phyloP scores from a whole-genome alignment of 495 filamentous ascomycete genomes.

The Penicilliopsis zonata region DNA sequence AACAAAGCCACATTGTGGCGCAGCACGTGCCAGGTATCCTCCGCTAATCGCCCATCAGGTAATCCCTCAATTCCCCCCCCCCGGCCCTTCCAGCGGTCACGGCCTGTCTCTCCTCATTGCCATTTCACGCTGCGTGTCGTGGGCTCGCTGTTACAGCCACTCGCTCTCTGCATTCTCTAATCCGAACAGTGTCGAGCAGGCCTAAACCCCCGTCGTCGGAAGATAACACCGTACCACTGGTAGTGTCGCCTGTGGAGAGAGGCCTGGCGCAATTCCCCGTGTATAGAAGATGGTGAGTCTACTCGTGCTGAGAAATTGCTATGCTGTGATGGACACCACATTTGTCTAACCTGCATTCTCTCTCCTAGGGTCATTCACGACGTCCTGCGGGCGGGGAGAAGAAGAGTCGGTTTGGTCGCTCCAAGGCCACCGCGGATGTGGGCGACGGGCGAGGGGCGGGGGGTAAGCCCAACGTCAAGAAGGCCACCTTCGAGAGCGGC shows the following conservation, averaged over 20 bases:
- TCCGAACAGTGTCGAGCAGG: not conserved
- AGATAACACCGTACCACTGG: slow-evolving; percentile 7
- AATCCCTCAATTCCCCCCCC: too few species aligned
- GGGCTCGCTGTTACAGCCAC: too few species aligned
- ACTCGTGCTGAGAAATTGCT: too few species aligned
- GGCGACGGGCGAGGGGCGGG: slow-evolving; percentile 33
- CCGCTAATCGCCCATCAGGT: too few species aligned
- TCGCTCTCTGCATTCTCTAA: not conserved
- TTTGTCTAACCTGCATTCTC: not conserved
- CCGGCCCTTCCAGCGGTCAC: too few species aligned
- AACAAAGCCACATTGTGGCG: too few species aligned
- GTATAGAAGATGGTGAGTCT: slow-evolving; percentile 6
- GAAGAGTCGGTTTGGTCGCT: slow-evolving; percentile 37
- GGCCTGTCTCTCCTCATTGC: too few species aligned
- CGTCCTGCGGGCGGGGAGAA: slow-evolving; percentile 36
- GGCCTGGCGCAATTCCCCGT: slow-evolving; percentile 1
- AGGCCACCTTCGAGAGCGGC: slow-evolving; percentile 85
- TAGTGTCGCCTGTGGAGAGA: slow-evolving; percentile 12
- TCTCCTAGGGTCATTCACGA: slow-evolving; percentile 33
- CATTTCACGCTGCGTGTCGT: too few species aligned
- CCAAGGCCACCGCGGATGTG: slow-evolving; percentile 32
- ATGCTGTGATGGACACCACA: too few species aligned
- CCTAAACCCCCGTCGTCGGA: not conserved
- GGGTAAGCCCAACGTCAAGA: slow-evolving; percentile 67
- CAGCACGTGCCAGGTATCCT: too few species aligned